phyloP scores from a whole-genome alignment of 2,329 filamentous ascomycete genomes.

The Arthroderma sp. region DNA sequence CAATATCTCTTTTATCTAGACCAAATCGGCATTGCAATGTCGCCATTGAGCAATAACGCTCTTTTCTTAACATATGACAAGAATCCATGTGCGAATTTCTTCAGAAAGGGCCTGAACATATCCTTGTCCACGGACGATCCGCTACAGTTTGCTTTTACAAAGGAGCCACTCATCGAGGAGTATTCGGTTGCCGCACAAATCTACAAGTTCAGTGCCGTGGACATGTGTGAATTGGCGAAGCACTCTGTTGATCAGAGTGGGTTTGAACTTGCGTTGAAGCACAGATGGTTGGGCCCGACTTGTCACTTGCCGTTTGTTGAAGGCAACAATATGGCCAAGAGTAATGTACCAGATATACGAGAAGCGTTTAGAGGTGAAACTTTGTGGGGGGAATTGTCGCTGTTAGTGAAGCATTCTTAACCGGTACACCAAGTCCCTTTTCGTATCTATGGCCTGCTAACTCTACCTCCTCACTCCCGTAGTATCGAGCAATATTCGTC shows the following conservation, averaged over 20 bases:
- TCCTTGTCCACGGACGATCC: constrained; percentile 95
- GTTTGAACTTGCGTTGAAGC: constrained; percentile 78
- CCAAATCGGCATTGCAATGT: constrained; percentile 98
- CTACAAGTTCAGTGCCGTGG: constrained; percentile 89
- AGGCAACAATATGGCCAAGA: constrained; percentile 89
- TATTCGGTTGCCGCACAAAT: constrained; percentile 97
- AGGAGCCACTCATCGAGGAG: constrained; percentile 94
- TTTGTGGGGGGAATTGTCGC: constrained; percentile 63
- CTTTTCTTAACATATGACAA: constrained; percentile 92
- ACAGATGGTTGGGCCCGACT: constrained; percentile 74
- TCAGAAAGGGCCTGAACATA: constrained; percentile 86
- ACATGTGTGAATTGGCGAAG: constrained; percentile 97
- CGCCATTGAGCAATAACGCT: constrained; percentile 95
- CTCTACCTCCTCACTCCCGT: not conserved
- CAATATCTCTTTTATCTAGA: constrained; percentile 98
- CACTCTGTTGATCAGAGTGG: constrained; percentile 92
- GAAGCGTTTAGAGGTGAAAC: constrained; percentile 85
- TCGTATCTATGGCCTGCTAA: constrained; percentile 5
- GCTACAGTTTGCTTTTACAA: constrained; percentile 94
- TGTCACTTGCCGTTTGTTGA: constrained; percentile 65
- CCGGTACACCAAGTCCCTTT: constrained; percentile 10
- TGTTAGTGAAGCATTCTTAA: constrained; percentile 42
- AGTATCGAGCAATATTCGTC: constrained; percentile 20
- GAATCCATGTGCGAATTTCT: constrained; percentile 92
- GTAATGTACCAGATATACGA: constrained; percentile 86